A percentile compares a stretch with the other conserved stretches of the same genome.
Conservation (phyloP, 345 rosid genomes). For the Aethionema arabicum region DNA sequence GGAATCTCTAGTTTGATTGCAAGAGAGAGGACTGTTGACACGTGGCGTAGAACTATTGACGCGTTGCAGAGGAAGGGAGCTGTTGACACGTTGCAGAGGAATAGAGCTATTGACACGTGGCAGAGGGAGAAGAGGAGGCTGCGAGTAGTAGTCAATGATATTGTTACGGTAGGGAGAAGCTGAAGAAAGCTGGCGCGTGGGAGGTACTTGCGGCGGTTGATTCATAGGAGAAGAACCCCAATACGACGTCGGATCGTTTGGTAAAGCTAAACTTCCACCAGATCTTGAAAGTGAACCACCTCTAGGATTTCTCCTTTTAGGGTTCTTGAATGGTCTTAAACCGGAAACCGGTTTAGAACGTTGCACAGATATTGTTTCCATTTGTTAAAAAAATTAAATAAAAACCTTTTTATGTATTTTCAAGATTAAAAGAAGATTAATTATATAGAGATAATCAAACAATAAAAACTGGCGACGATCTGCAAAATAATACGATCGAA, state of each 20-base stretch:
- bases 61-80: conserved; percentile 28
- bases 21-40: conserved; percentile 22
- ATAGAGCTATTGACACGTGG: conserved; percentile 47
- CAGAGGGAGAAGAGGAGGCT: conserved; percentile 73
- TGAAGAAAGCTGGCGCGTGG: no score
- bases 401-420: neutral
- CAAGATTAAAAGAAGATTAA: neutral
- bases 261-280: conserved; percentile 44
- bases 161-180: conserved; percentile 30
- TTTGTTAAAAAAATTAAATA: neutral
- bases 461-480: conserved; percentile 40
- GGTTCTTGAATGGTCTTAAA: conserved; percentile 45
- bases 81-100: conserved; percentile 37
- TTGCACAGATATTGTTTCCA: conserved; percentile 50
- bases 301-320: conserved; percentile 38
- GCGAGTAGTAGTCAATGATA: conserved; percentile 22
- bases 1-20: neutral
- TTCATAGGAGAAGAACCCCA: conserved; percentile 24
- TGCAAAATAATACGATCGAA: conserved; percentile 43
- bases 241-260: conserved; percentile 26
- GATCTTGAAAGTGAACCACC: conserved; percentile 36
- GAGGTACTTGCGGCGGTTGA: conserved; percentile 39
- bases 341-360: conserved; percentile 43
- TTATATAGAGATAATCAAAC: conserved; percentile 6
- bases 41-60: conserved; percentile 30